These are phyloP conservation scores for Coniferiporia weirii DNA, from an alignment of 1,284 basidiomycete genomes.

Conservation along the genomic window DNA sequence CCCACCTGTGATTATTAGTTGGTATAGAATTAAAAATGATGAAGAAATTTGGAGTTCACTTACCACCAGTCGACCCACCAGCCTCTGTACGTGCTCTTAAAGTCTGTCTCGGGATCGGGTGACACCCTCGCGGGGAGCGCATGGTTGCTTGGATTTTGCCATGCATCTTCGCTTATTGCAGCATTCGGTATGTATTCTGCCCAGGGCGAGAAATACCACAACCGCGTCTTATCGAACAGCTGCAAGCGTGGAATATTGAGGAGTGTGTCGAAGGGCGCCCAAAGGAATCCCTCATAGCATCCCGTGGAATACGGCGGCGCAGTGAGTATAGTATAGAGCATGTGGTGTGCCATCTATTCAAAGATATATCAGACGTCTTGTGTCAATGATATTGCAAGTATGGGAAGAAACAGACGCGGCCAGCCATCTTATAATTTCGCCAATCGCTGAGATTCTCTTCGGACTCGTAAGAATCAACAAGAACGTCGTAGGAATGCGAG, in stretches of 20 bases:
- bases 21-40: conserved; percentile 1
- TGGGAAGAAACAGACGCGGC: conserved; percentile 30
- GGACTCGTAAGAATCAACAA: conserved; percentile 42
- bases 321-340: conserved; percentile 43
- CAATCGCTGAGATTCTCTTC: conserved; percentile 36
- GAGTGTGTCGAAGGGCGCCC: conserved; percentile 47
- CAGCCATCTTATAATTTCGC: conserved; percentile 38
- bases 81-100: conserved; percentile 34
- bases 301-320: conserved; percentile 27
- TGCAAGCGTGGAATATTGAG: conserved; percentile 45
- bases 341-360: conserved; percentile 45
- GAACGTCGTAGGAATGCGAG: conserved; percentile 43
- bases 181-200: conserved; percentile 37
- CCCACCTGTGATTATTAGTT: not conserved
- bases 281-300: conserved; percentile 48
- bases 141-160: conserved; percentile 26
- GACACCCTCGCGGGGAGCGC: conserved; percentile 35
- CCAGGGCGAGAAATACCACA: conserved; percentile 50
- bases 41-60: conserved; percentile 15
- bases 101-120: conserved; percentile 34
- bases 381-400: not conserved
- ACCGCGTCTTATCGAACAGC: conserved; percentile 37
- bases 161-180: conserved; percentile 26
- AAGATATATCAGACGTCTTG: not conserved
- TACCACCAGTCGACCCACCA: conserved; percentile 43